phyloP scores from a whole-genome alignment of 768 basidiomycete genomes.

The Vishniacozyma victoriae region DNA sequence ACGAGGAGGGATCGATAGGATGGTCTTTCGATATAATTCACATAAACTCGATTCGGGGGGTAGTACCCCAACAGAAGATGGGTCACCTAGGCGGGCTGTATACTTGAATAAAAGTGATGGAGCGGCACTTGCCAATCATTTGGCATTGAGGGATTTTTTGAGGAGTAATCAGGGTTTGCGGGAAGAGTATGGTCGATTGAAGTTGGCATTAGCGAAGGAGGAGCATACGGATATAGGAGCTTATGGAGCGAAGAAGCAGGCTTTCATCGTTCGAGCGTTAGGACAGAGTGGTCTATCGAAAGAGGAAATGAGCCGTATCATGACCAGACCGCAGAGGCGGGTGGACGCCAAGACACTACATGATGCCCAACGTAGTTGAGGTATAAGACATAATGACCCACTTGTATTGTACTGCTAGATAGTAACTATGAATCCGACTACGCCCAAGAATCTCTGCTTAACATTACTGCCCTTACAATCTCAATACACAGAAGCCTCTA shows the following conservation, averaged over 20 bases:
- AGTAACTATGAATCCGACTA: too few species aligned
- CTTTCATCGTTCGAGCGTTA: too few species aligned
- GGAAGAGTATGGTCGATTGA: conserved; percentile 8
- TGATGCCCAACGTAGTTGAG: too few species aligned
- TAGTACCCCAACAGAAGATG: conserved; percentile 12
- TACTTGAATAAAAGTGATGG: conserved; percentile 2
- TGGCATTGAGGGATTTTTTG: conserved; percentile 3
- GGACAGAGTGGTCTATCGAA: too few species aligned
- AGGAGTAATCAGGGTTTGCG: conserved; percentile 1
- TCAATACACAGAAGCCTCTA: too few species aligned
- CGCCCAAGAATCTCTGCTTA: too few species aligned
- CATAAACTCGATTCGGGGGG: conserved; percentile 12
- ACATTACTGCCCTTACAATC: too few species aligned
- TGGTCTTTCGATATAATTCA: conserved; percentile 6
- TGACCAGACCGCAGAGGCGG: too few species aligned
- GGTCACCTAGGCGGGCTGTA: conserved; percentile 1
- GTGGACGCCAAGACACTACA: too few species aligned
- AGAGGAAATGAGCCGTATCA: too few species aligned
- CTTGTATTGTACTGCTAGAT: too few species aligned
- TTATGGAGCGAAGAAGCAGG: conserved; percentile 9
- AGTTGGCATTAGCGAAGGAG: conserved; percentile 3
- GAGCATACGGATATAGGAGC: conserved; percentile 3
- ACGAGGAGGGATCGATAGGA: background rate
- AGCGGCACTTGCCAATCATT: background rate
- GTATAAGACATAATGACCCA: too few species aligned